Evolutionary conservation across 2,329 filamentous ascomycete genomes (phyloP).

Genomic region (Chlorencoelia australis): DNA sequence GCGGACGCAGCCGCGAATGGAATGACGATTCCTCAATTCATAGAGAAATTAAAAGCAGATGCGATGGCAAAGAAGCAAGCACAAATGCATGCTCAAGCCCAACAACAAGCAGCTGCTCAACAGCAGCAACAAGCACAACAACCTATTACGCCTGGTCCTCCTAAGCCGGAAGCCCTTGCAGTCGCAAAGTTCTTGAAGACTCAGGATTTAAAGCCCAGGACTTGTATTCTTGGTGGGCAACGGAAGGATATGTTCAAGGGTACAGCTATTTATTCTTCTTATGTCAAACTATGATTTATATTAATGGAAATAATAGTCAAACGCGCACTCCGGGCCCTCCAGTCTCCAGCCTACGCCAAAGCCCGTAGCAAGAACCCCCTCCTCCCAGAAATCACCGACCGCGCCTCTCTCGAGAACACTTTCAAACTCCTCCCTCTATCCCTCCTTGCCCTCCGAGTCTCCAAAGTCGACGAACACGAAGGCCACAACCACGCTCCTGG

Average conservation of each 20-base stretch:
- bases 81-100: conserved; percentile 32
- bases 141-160: conserved; percentile 66
- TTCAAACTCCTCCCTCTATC: conserved; percentile 95
- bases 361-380: conserved; percentile 81
- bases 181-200: conserved; percentile 78
- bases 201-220: conserved; percentile 81
- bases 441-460: conserved; percentile 82
- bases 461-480: conserved; percentile 68
- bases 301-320: conserved; percentile 56
- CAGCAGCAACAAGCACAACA: conserved; percentile 44
- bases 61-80: conserved; percentile 43
- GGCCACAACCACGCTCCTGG: conserved; percentile 56
- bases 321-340: conserved; percentile 80
- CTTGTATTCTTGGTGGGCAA: conserved; percentile 89
- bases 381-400: conserved; percentile 79
- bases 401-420: conserved; percentile 78
- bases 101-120: conserved; percentile 32
- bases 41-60: conserved; percentile 56
- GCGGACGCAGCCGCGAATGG: conserved; percentile 76
- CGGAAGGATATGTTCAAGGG: conserved; percentile 97
- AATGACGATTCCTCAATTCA: conserved; percentile 76
- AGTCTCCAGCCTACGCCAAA: conserved; percentile 85
- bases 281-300: not conserved
- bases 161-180: conserved; percentile 80
- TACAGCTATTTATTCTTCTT: conserved; percentile 30